A percentile compares a stretch with the other conserved stretches of the same genome.
These are phyloP conservation scores for Botrytis sinoallii DNA, from an alignment of 2,329 filamentous ascomycete genomes.

Conservation along the genomic window DNA sequence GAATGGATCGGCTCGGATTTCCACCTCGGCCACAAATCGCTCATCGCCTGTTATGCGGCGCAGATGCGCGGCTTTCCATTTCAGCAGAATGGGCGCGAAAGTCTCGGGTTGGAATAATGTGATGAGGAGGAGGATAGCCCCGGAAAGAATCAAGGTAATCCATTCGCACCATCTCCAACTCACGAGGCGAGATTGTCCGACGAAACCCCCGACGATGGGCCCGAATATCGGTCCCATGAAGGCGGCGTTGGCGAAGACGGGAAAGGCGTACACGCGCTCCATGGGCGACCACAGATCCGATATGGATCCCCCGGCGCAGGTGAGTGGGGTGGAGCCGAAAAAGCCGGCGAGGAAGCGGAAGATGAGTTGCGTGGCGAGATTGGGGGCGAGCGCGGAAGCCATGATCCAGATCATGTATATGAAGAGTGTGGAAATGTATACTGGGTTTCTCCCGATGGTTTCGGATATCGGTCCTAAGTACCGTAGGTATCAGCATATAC, in stretches of 20 bases:
- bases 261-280: background rate
- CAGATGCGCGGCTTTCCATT: background rate
- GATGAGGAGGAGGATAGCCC: background rate
- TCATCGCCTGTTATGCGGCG: background rate
- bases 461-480: background rate
- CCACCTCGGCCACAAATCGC: background rate
- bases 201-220: background rate
- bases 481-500: background rate
- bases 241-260: background rate
- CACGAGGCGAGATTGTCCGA: background rate
- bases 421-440: background rate
- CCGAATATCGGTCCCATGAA: background rate
- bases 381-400: background rate
- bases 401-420: slow-evolving; percentile 6
- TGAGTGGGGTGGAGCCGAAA: slow-evolving; percentile 40
- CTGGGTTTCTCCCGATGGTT: background rate
- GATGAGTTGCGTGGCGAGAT: slow-evolving; percentile 14
- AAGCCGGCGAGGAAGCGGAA: slow-evolving; percentile 10
- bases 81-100: background rate
- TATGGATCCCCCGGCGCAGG: slow-evolving; percentile 59
- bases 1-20: background rate
- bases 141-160: background rate
- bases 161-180: background rate
- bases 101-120: background rate
- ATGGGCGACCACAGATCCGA: slow-evolving; percentile 47